Base-by-base conservation (phyloP, 352 stramenopile genomes). In the Phytophthora pseudosyringae region DNA sequence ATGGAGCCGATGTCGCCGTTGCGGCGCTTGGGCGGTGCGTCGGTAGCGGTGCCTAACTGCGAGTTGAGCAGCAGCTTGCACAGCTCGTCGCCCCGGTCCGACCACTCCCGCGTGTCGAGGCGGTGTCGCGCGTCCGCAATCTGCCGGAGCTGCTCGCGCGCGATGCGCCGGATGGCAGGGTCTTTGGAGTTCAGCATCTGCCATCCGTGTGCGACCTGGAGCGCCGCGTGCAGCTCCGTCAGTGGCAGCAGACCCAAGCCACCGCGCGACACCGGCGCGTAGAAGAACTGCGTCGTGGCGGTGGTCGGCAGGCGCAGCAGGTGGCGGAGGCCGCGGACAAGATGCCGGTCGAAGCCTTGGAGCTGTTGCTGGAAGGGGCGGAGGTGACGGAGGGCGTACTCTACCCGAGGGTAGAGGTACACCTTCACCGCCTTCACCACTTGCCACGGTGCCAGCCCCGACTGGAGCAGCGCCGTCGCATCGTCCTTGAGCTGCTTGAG, bases 171-270 rank as follows among this genome's bases (percentile, higher is more conserved):
- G 41, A 51, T 53, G 40, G 40, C 36, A 0, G 33, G 50, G 59
- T 61, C 51, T 1, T 15, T 3, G 3, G 59, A 59, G 52, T 69
- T 11, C 2, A 69, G 36, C 52, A 62, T 63, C 39, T 63, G 46
- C 52, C 51, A 68, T 6, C 45, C 46, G 13, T 69, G 38, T 3
- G 25, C 45, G 0, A 69, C 11, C 29, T 53, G 52, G 2, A 63
- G 28, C 32, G 59, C 45, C 0, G 41, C 59, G n/a, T 57, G 51
- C 35, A 58, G 51, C 43, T 68, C 59, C 36, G 28, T 47, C 32
- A 68, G 36, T 0, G 51, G 25, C 11, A 58, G n/a, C 0, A 59
- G n/a, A 0, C 49, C 59, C 1, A 59, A 12, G 9, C 59, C 49
- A 1, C 41, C 49, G 10, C 49, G 31, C 47, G 49, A 67, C 12